Evolutionary conservation across 2,329 filamentous ascomycete genomes (phyloP), one percentile per base, ranked within the genome.

Genomic region (Penicillium sp.): DNA sequence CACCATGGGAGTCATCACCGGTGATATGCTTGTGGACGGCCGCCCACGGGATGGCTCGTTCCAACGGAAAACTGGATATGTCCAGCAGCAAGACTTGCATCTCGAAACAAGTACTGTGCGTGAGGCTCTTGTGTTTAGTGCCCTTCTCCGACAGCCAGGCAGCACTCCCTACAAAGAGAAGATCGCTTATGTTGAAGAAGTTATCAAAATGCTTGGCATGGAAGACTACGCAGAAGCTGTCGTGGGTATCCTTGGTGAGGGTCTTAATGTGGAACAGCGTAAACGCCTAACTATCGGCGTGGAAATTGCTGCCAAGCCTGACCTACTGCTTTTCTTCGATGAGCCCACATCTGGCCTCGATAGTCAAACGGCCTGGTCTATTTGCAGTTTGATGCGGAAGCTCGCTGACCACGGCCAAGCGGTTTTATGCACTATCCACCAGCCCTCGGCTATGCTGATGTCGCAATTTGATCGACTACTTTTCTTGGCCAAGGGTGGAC

Each of bases 291-390:
- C 91, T 0, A 96, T 97, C 58, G 92, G 91, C 70, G 91, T 97
- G 12, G 93, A 97, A 68, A 82, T 97, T 21, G 92, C 90, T 24
- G 92, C 92, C 4, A 96, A 94, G 75, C 92, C 92, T 4, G 86
- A 89, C 32, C 80, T 96, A 45, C 79, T 96, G 46, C 83, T 96
- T 37, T 96, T 96, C 75, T 85, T 96, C 33, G 92, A 97, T 64
- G 92, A 97, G 71, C 92, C 92, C 6, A 96, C 91, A 1, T 96
- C 91, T 23, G 92, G 92, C 76, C 83, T 96, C 5, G 92, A 96
- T 70, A 90, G 86, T 62, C 91, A 96, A 71, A 95, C 91, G 0
- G 91, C 91, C 0, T 96, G 90, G 89, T 89, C 90, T 55, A 96
- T 96, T 65, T 82, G 90, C 46, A 87, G 89, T 63, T 80, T 96